phyloP scores from a whole-genome alignment of 1,284 basidiomycete species.

The Puccinia horiana region DNA sequence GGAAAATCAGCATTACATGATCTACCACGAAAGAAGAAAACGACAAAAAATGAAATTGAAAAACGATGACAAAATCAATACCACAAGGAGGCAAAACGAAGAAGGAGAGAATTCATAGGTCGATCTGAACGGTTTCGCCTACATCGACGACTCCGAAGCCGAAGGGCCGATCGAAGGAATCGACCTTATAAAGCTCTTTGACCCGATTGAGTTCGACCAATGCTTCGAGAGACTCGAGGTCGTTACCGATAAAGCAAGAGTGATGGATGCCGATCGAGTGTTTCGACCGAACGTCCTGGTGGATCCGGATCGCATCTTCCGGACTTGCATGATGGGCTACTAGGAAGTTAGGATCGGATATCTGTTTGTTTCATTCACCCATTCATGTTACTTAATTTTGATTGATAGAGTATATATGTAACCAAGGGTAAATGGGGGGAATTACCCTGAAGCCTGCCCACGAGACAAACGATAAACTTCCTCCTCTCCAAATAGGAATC shows the following conservation, averaged over 20 bases:
- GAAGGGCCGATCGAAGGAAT: neutral
- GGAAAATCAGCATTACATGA: no score
- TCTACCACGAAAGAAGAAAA: neutral
- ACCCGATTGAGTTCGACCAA: conserved; percentile 2
- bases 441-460: conserved; percentile 52
- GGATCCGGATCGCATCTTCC: conserved; percentile 55
- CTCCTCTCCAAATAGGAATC: conserved; percentile 57
- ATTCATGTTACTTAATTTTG: neutral
- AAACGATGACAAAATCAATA: neutral
- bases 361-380: conserved; percentile 40
- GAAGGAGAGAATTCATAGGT: neutral
- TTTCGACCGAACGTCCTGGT: conserved; percentile 53
- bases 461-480: conserved; percentile 53
- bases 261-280: conserved; percentile 53
- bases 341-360: conserved; percentile 53
- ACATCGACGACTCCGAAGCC: conserved; percentile 38
- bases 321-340: conserved; percentile 54
- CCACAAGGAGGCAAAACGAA: neutral
- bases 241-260: conserved; percentile 25
- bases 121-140: conserved; percentile 29
- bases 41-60: neutral
- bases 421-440: neutral
- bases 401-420: neutral
- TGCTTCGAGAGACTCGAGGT: conserved; percentile 22
- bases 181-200: conserved; percentile 19